These are phyloP conservation scores for Wickerhamomyces ciferrii DNA, from an alignment of 805 yeast species.

Conservation along the genomic window DNA sequence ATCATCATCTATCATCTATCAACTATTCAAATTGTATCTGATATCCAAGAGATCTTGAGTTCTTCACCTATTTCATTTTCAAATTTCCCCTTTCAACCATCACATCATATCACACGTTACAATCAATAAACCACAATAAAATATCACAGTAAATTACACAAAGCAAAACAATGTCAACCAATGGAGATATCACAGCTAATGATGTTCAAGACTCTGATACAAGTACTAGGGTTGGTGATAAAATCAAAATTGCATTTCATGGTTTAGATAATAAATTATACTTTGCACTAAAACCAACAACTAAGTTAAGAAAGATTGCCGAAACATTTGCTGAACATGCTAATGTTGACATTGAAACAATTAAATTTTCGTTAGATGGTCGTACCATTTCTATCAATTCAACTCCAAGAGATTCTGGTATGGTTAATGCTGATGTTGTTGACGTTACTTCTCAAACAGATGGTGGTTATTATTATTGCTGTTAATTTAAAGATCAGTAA, in stretches of 20 bases:
- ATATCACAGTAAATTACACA: no score
- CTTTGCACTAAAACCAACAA: slow-evolving; percentile 9
- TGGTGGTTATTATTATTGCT: slow-evolving; percentile 6
- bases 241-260: slow-evolving; percentile 12
- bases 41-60: no score
- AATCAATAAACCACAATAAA: no score
- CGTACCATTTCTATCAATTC: neutral
- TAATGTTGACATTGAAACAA: neutral
- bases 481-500: no score
- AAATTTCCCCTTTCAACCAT: no score
- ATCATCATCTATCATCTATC: no score
- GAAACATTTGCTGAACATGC: slow-evolving; percentile 8
- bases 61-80: no score
- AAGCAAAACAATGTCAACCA: neutral
- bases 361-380: slow-evolving; percentile 9
- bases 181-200: neutral
- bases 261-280: slow-evolving; percentile 11
- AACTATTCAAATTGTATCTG: no score
- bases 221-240: neutral
- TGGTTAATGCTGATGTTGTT: slow-evolving; percentile 9
- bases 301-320: slow-evolving; percentile 12
- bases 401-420: slow-evolving; percentile 7
- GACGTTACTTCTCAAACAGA: slow-evolving; percentile 6
- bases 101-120: no score
- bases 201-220: neutral